Base-by-base conservation (phyloP, 129 eudicot genomes). In the Saussurea involucrata region DNA sequence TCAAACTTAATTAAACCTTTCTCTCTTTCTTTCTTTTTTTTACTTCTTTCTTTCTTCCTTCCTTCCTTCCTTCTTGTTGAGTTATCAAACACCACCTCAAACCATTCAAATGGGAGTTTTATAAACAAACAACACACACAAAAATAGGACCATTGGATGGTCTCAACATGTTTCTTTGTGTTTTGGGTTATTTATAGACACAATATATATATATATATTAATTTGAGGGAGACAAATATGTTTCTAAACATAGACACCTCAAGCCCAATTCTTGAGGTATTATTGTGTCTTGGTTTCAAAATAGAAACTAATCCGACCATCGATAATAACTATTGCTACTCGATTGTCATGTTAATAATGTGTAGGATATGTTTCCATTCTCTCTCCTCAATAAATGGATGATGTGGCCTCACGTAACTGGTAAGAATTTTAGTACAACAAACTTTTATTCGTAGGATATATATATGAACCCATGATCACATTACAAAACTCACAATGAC, bases 121-220 rank as follows among this genome's bases (percentile, higher is more conserved):
- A 79, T 79, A 79, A 64, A 53, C 78, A 64, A 64, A 72, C 66
- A 27, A 63, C 66, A 65, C 27, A 64, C 83, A 72, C 11, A n/a
- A 79, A 79, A 72, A 10, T 79, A 72, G 83, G 83, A 72, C n/a
- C 78, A 65, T 64, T 72, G 68, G 78, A 72, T 53, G 83, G 83
- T 79, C 61, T 46, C 72, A 22, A 65, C 68, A 64, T 32, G 73
- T 72, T 72, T 46, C 40, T 65, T 79, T 27, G 10, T 79, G 78
- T 65, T 65, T 65, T 79, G 4, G 66, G 73, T 25, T 79, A 79
- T 80, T 33, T 80, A 64, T 80, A 68, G 83, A 24, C 71, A 72
- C 46, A 46, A 64, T 11, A 27, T 27, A n/a, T 27, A 27, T n/a
- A n/a, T n/a, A n/a, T n/a, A n/a, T n/a, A 80, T 32, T 53, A 53